These are phyloP conservation scores for Lablab purpureus DNA, from an alignment of 306 rosid genomes.

Conservation along the genomic window DNA sequence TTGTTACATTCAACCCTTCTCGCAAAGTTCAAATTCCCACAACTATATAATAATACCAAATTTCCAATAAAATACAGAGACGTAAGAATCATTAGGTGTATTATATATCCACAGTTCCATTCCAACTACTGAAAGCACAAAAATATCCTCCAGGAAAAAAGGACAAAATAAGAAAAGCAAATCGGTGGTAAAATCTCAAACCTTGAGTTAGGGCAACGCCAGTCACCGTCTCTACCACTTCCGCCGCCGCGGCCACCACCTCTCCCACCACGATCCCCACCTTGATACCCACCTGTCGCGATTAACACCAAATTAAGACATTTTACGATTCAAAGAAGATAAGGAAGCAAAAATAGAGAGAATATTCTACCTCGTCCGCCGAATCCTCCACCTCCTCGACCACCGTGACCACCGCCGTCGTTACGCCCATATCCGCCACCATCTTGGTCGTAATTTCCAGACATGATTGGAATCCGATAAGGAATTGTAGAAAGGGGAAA, in stretches of 20 bases:
- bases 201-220: constrained; percentile 97
- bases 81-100: not conserved
- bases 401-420: constrained; percentile 48
- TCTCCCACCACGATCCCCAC: constrained; percentile 88
- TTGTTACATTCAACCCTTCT: constrained; percentile 97
- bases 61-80: constrained; percentile 28
- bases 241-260: constrained; percentile 74
- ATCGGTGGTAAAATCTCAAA: constrained; percentile 6
- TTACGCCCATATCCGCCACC: constrained; percentile 47
- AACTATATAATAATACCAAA: constrained; percentile 58
- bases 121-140: constrained; percentile 3
- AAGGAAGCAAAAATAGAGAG: constrained; percentile 19
- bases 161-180: not conserved
- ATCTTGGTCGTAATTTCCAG: constrained; percentile 88
- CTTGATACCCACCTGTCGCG: constrained; percentile 74
- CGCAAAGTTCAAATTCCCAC: constrained; percentile 95
- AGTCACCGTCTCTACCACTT: constrained; percentile 95
- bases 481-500: not conserved
- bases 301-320: not conserved
- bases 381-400: constrained; percentile 60
- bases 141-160: not conserved
- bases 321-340: not conserved
- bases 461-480: constrained; percentile 58
- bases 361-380: constrained; percentile 78
- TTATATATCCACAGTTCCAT: not conserved